Evolutionary conservation across 208 protist species (phyloP), one percentile per base, ranked within the genome.

Genomic region (Acanthamoeba lenticulata): DNA sequence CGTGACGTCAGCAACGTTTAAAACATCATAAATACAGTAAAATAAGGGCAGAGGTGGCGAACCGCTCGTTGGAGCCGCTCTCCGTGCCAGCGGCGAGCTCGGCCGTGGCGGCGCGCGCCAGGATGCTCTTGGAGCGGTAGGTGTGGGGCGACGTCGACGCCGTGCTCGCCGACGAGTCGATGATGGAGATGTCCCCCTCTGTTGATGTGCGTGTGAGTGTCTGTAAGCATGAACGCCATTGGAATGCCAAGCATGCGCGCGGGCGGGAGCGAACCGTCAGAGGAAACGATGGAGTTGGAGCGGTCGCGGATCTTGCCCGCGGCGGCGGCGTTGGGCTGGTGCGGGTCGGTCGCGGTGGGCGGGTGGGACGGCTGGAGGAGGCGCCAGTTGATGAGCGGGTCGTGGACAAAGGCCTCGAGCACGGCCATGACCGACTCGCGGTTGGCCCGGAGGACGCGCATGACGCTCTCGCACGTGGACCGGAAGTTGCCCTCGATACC

Each of bases 331-430:
- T n/a, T n/a, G 55, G n/a, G n/a, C 15, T 62, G 21, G 21, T 62
- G 21, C 7, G 15, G 55, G 21, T 5, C 55, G 4, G 13, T 5
- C 57, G 19, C n/a, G 57, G 3, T 34, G 57, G 57, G 27, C 1
- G 7, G 7, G 27, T 65, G 27, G 47, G 47, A 81, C 19, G 27
- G 97, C 97, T 97, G 97, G 19, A 98, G 88, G 15, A 99, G 97
- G 24, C 99, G 96, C 99, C 99, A 99, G 96, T 99, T 99, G 95
- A 99, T 99, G 11, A 99, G 97, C 17, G 99, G 99, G 97, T 99
- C 99, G 97, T 99, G 99, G 65, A 99, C 99, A 96, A 99, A 99
- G 0, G 99, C 99, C 96, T 99, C 99, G 13, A 99, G 98, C 81
- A 99, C 98, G 13, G 99, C 99, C 92, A 99, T 99, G 1, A 99